These are phyloP conservation scores for Cafeteria roenbergensis DNA, from an alignment of 108 stramenopile genomes.

Conservation along the genomic window DNA sequence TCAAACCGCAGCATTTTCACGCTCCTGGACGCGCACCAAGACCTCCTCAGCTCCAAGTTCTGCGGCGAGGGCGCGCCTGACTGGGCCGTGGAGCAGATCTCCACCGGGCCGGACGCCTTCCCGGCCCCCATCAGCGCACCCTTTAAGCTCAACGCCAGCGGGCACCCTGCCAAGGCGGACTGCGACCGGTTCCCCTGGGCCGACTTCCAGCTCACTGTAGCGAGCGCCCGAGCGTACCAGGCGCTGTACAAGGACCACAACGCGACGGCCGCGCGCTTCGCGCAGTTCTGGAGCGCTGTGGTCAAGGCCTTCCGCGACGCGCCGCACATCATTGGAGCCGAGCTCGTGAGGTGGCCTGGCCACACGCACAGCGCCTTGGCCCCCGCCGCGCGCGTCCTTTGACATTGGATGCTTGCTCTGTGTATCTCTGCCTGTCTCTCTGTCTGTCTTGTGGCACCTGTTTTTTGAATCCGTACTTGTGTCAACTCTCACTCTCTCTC, in stretches of 20 bases:
- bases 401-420: too few species aligned
- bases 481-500: too few species aligned
- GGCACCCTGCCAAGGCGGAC: background rate
- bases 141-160: background rate
- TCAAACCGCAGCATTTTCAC: background rate
- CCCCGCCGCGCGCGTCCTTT: too few species aligned
- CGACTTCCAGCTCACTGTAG: background rate
- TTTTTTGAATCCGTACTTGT: too few species aligned
- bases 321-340: background rate
- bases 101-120: background rate
- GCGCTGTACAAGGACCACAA: background rate
- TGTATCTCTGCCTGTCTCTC: too few species aligned
- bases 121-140: too few species aligned
- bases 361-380: too few species aligned
- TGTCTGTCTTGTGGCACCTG: too few species aligned
- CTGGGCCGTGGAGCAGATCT: background rate
- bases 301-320: background rate
- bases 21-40: slow-evolving; percentile 11
- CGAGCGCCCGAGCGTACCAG: background rate
- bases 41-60: background rate
- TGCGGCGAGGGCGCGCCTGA: slow-evolving; percentile 16
- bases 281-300: background rate
- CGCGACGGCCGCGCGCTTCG: background rate
- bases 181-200: background rate
- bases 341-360: too few species aligned